A percentile compares a stretch with the other conserved stretches of the same genome.
phyloP scores from a whole-genome alignment of 1,284 basidiomycete species.

The Marasmius tenuissimus region DNA sequence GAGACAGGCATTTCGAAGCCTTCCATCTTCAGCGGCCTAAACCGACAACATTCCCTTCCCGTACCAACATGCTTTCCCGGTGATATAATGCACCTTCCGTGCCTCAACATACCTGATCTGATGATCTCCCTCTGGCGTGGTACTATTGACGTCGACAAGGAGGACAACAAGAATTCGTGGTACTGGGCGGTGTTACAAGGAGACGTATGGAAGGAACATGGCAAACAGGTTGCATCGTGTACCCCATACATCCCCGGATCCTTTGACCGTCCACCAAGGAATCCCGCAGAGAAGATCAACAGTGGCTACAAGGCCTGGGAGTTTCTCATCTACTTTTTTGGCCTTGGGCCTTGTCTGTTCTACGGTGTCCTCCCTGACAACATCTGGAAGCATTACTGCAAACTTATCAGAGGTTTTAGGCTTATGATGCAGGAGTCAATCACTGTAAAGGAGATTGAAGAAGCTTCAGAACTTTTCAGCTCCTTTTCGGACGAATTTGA shows the following conservation, averaged over 20 bases:
- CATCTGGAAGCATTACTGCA: constrained; percentile 25
- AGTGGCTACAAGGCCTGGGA: constrained; percentile 19
- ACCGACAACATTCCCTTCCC: neutral
- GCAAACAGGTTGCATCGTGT: constrained; percentile 17
- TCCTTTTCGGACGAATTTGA: constrained; percentile 26
- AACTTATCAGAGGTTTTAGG: constrained; percentile 22
- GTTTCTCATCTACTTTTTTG: constrained; percentile 23
- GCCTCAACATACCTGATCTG: constrained; percentile 30
- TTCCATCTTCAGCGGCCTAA: constrained; percentile 19
- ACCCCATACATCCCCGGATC: constrained; percentile 17
- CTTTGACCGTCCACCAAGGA: constrained; percentile 25
- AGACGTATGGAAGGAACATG: constrained; percentile 22
- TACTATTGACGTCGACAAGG: constrained; percentile 12
- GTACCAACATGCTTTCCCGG: constrained; percentile 22
- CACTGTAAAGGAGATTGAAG: constrained; percentile 5
- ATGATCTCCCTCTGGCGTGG: constrained; percentile 27
- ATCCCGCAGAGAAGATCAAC: too few relatives aligned
- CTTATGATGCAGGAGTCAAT: constrained; percentile 22
- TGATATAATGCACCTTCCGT: constrained; percentile 34
- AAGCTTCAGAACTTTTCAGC: constrained; percentile 1
- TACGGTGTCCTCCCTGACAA: constrained; percentile 21
- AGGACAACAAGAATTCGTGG: constrained; percentile 23
- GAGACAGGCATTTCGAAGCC: constrained; percentile 22
- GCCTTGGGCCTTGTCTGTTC: constrained; percentile 26
- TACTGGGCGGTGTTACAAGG: constrained; percentile 23